Base-by-base conservation (phyloP, 352 stramenopile genomes). In the Phytophthora hibernalis region DNA sequence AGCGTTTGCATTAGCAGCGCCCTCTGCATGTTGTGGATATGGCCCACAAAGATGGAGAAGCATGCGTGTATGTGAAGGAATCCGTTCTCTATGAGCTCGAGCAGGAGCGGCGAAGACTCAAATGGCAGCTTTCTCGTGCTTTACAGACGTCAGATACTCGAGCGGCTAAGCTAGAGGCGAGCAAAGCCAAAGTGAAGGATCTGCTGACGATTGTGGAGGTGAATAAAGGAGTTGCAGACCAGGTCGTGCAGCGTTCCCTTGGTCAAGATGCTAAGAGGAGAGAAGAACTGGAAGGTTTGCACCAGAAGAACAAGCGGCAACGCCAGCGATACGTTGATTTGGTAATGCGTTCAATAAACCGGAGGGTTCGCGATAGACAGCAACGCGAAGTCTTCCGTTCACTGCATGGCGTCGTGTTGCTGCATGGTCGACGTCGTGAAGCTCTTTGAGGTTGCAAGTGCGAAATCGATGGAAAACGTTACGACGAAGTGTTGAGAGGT, bases 131-230 rank as follows among this genome's bases (percentile, higher is more conserved):
- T 57, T 70, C 75, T 20, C 54, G 62, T 44, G 71, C 81, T 1
- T 44, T 70, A 1, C 76, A 83, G 47, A 61, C 68, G 15, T 79
- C 75, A 6, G 82, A 90, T 22, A 54, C 42, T 7, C 76, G 54
- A 30, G 65, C 70, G 0, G 72, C 82, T 0, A 63, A 82, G 10
- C 61, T 81, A 0, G 49, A 61, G 37, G 76, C 66, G 8, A 76
- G 67, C 45, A 70, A 88, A 42, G 68, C 75, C 44, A 84, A 86
- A 43, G 68, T 87, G 28, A 86, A 85, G 48, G 82, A 90, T 50
- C 58, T 90, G 53, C 67, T 90, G 60, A 85, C 77, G 38, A 89
- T 90, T 76, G 68, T 90, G 50, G 76, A 85, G 61, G 69, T 90
- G 68, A 90, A 90, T 61, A 86, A 85, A 55, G 73, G 58, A 26